phyloP scores from a whole-genome alignment of 1,284 basidiomycete species.

The Kalmanozyma brasiliensis region DNA sequence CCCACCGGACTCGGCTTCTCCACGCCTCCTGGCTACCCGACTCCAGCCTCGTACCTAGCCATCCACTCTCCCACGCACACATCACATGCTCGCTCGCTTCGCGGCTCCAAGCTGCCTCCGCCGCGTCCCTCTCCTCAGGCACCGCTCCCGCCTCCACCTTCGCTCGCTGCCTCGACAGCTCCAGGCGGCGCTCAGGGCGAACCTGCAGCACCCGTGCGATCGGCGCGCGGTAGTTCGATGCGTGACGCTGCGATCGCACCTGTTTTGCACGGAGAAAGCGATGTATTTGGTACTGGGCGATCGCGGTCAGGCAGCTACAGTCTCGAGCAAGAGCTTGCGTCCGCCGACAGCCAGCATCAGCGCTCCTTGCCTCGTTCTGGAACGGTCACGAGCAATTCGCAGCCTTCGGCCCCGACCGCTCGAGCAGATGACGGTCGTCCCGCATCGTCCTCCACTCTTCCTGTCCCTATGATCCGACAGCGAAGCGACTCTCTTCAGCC shows the following conservation, averaged over 20 bases:
- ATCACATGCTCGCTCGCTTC: conserved; percentile 15
- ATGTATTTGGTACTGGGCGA: conserved; percentile 6
- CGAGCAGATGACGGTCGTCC: conserved; percentile 2
- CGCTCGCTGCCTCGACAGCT: conserved; percentile 13
- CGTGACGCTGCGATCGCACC: conserved; percentile 4
- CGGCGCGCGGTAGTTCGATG: conserved; percentile 6
- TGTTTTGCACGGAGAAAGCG: conserved; percentile 10
- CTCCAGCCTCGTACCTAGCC: conserved; percentile 32
- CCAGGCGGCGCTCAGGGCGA: background rate
- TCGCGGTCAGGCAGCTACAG: conserved; percentile 31
- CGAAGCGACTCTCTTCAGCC: conserved; percentile 36
- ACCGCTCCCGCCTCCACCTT: conserved; percentile 45
- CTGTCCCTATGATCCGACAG: conserved; percentile 30
- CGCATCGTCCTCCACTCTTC: conserved; percentile 8
- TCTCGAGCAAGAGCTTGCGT: conserved; percentile 27
- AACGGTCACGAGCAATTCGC: background rate
- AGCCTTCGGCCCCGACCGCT: background rate
- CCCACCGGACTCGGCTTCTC: conserved; percentile 36
- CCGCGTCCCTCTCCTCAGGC: conserved; percentile 42
- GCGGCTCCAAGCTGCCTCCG: conserved; percentile 34
- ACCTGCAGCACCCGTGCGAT: conserved; percentile 1
- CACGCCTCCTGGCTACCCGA: conserved; percentile 12
- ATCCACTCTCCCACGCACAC: conserved; percentile 21
- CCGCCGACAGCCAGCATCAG: conserved; percentile 14
- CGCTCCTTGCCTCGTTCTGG: background rate